Evolutionary conservation across 176 grass and related monocot species (phyloP), one percentile per base, ranked within the genome.

Genomic region (Musa acuminata): DNA sequence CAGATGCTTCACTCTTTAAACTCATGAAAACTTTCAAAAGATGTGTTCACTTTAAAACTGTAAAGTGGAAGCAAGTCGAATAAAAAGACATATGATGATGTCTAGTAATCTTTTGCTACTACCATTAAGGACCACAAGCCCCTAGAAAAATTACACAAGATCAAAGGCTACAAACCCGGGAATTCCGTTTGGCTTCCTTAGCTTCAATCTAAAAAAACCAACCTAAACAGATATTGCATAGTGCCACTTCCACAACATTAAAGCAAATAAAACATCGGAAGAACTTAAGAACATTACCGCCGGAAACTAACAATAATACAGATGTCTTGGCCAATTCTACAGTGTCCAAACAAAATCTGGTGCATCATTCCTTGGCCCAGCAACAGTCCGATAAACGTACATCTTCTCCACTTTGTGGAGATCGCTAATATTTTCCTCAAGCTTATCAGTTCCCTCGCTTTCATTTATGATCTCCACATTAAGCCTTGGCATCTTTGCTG

Each of bases 401-500:
- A 96, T 70, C 63, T 92, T 92, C 63, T 96, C 86, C 51, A 88
- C 89, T 83, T 69, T 92, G 13, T 62, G 72, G 51, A 51, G 9
- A 49, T 79, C 83, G 25, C 19, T 70, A 49, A 65, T 55, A 69
- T 58, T 84, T 50, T 82, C 84, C 69, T 84, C 86, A 79, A 86
- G 79, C 74, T 84, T 86, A 72, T 74, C 64, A 60, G 52, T 71
- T 78, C 57, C 80, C 75, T 83, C 88, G 1, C 63, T 59, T 49
- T 87, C 84, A 83, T 88, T 81, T 79, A 89, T 96, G 26, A 96
- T 85, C 81, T 96, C 92, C 54, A 96, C 89, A 69, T 87, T 96
- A 48, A 96, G 82, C 80, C 81, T 81, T 13, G 84, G 82, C 86
- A 91, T 91, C 64, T 87, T 91, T 13, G 83, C 71, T 2, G 88